These are phyloP conservation scores for Clarireedia sp. DNA, from an alignment of 2,329 filamentous ascomycete genomes.

Conservation along the genomic window DNA sequence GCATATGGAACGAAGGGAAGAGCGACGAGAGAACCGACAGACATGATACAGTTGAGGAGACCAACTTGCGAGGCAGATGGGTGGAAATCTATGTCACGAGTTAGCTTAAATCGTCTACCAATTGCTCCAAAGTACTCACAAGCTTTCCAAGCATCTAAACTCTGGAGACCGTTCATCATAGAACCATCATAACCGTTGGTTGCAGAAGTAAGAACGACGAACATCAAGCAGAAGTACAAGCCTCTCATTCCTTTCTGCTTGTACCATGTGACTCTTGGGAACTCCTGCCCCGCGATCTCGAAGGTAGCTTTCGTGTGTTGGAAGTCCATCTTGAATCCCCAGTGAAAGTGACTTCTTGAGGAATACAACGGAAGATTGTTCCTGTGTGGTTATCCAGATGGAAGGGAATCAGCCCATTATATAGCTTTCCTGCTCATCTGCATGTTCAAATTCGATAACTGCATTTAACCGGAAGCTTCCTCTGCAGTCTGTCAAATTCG, in stretches of 20 bases:
- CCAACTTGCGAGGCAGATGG: conserved; percentile 32
- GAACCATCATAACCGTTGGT: conserved; percentile 38
- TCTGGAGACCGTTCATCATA: conserved; percentile 40
- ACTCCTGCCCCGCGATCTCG: conserved; percentile 26
- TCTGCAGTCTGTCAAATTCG: background rate
- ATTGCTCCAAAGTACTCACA: conserved; percentile 37
- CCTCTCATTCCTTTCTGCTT: conserved; percentile 48
- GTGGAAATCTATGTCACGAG: conserved; percentile 27
- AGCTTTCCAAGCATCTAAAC: conserved; percentile 36
- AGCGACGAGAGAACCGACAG: conserved; percentile 40
- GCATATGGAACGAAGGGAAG: conserved; percentile 41
- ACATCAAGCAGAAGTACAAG: conserved; percentile 42
- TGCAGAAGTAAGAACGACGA: conserved; percentile 36
- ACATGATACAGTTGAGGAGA: conserved; percentile 40
- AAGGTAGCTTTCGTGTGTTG: conserved; percentile 22
- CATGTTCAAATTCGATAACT: background rate
- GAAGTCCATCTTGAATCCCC: conserved; percentile 9
- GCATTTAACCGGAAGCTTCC: background rate
- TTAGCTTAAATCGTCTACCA: conserved; percentile 36
- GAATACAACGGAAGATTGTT: background rate
- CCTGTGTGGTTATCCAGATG: background rate
- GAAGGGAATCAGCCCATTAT: no score
- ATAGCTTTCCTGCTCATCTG: no score
- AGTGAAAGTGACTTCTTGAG: background rate
- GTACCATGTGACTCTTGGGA: conserved; percentile 39